Percentiles rank a stretch among this genome's conserved stretches.
Conservation (phyloP, 257 asterid species). For the Solanum peruvianum region DNA sequence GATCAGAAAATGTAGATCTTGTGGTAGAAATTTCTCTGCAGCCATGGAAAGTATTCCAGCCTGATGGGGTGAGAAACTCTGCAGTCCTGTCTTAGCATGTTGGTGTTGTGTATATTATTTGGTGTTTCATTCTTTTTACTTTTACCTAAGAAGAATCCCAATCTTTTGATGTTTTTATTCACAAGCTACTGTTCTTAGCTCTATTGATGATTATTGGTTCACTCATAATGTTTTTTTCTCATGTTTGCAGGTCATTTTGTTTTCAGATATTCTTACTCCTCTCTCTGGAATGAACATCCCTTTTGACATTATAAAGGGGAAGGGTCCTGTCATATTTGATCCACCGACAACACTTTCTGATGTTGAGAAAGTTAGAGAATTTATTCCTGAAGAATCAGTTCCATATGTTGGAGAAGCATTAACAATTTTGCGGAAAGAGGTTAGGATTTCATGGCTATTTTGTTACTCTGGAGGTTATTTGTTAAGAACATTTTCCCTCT, state of each 20-base stretch:
- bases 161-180: not conserved
- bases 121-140: not conserved
- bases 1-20: conserved; percentile 97
- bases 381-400: conserved; percentile 77
- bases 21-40: conserved; percentile 98
- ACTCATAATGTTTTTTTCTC: not conserved
- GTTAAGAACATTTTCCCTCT: not conserved
- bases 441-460: conserved; percentile 2
- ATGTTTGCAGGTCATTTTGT: conserved; percentile 73
- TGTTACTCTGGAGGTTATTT: not conserved
- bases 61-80: conserved; percentile 75
- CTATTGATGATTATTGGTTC: not conserved
- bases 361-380: conserved; percentile 83
- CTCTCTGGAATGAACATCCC: conserved; percentile 97
- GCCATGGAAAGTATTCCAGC: conserved; percentile 91
- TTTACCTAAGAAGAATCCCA: not conserved
- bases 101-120: not conserved
- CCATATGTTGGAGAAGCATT: conserved; percentile 97
- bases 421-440: conserved; percentile 88
- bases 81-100: not conserved
- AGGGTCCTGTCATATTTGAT: conserved; percentile 92
- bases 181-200: not conserved
- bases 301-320: conserved; percentile 90
- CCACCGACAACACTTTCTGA: conserved; percentile 53
- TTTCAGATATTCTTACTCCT: conserved; percentile 99